These are phyloP conservation scores for Exophiala lecanii-corni DNA, from an alignment of 2,329 filamentous ascomycete species.

Conservation along the genomic window DNA sequence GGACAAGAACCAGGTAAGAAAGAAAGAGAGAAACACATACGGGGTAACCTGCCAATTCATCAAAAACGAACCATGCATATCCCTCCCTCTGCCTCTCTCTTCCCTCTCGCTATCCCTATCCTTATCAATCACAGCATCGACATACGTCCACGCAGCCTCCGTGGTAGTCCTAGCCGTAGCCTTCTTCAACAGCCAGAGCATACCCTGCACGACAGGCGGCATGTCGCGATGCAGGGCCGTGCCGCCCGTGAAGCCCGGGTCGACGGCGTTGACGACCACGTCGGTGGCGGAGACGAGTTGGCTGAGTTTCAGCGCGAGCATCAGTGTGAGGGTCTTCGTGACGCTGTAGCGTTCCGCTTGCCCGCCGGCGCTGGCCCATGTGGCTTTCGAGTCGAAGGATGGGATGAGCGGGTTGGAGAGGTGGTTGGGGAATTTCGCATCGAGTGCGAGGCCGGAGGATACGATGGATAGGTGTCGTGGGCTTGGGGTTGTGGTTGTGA, in stretches of 20 bases:
- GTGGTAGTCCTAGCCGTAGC: not conserved
- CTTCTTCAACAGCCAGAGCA: not conserved
- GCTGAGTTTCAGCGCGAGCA: not conserved
- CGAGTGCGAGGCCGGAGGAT: not conserved
- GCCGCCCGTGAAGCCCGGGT: not conserved
- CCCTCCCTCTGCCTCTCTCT: too few species aligned
- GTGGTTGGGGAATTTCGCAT: constrained; percentile 1
- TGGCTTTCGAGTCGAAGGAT: not conserved
- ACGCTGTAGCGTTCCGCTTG: not conserved
- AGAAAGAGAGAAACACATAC: not conserved
- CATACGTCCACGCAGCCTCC: not conserved
- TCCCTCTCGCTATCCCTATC: too few species aligned
- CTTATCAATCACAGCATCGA: not conserved
- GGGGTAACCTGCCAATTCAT: not conserved
- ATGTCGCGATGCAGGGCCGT: not conserved
- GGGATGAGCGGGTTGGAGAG: not conserved
- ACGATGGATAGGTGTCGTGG: not conserved
- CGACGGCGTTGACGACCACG: constrained; percentile 2
- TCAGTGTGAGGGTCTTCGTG: constrained; percentile 1
- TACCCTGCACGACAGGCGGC: not conserved
- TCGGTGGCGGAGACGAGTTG: not conserved
- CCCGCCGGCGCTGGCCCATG: not conserved
- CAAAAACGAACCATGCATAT: not conserved
- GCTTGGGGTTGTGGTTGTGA: not conserved
- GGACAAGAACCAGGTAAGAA: not conserved